Conservation (phyloP, 495 filamentous ascomycete genomes). For the Penicillium pulvis region DNA sequence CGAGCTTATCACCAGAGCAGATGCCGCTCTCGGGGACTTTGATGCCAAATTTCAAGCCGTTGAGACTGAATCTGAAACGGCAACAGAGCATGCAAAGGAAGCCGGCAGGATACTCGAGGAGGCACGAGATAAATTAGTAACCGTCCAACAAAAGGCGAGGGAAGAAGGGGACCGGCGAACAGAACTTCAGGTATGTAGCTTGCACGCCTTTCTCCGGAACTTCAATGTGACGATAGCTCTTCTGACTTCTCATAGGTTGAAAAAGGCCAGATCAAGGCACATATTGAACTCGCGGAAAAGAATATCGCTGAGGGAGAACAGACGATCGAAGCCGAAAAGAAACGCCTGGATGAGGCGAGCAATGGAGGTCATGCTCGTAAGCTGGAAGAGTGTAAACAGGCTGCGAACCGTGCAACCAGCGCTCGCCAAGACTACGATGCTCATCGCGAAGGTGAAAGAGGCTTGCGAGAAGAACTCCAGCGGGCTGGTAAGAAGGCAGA, state of each 20-base stretch:
- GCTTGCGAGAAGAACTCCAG: slow-evolving; percentile 39
- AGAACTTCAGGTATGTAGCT: slow-evolving; percentile 44
- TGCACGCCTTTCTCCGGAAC: neutral
- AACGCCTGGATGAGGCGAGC: slow-evolving; percentile 52
- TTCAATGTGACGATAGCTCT: neutral
- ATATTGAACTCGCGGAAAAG: slow-evolving; percentile 44
- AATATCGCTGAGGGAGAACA: slow-evolving; percentile 41
- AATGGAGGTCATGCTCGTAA: slow-evolving; percentile 54
- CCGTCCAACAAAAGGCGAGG: slow-evolving; percentile 41
- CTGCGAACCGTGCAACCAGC: slow-evolving; percentile 32
- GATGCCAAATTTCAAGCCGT: slow-evolving; percentile 46
- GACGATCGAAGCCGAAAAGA: slow-evolving; percentile 50
- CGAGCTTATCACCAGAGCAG: slow-evolving; percentile 42
- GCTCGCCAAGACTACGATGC: slow-evolving; percentile 34
- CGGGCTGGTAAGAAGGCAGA: slow-evolving; percentile 36
- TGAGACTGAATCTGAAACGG: slow-evolving; percentile 49
- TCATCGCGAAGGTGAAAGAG: slow-evolving; percentile 27
- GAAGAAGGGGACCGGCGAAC: slow-evolving; percentile 44
- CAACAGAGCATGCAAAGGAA: slow-evolving; percentile 47
- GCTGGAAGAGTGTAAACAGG: slow-evolving; percentile 49
- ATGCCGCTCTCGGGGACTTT: slow-evolving; percentile 40
- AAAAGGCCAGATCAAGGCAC: slow-evolving; percentile 52
- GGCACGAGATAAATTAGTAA: slow-evolving; percentile 41
- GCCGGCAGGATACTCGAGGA: slow-evolving; percentile 41
- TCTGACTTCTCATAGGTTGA: slow-evolving; percentile 42